Conservation (phyloP, 495 filamentous ascomycete genomes). For the Penicillium psychrofluorescens region DNA sequence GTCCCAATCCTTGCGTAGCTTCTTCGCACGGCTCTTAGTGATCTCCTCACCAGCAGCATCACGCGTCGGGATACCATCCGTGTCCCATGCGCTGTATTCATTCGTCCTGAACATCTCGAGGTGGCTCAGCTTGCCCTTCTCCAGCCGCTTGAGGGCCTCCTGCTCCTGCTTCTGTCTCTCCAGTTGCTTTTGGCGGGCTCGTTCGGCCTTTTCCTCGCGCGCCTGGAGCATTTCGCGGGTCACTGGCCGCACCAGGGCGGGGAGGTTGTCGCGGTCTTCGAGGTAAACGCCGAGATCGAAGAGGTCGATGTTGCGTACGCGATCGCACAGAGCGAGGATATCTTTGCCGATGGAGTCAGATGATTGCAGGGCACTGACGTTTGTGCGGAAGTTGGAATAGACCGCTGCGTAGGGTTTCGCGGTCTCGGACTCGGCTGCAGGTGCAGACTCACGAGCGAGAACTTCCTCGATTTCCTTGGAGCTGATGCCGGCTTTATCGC, state of each 20-base stretch:
- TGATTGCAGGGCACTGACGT: constrained; percentile 37
- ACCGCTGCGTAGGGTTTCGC: constrained; percentile 32
- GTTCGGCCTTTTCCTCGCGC: constrained; percentile 57
- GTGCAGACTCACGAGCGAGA: constrained; percentile 11
- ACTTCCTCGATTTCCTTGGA: constrained; percentile 25
- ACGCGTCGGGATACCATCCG: constrained; percentile 73
- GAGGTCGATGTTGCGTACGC: constrained; percentile 71
- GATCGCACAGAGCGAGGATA: constrained; percentile 65
- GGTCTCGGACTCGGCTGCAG: constrained; percentile 18
- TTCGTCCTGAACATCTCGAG: constrained; percentile 66
- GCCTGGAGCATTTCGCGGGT: constrained; percentile 64
- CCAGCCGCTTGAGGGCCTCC: constrained; percentile 49
- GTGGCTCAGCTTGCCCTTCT: constrained; percentile 65
- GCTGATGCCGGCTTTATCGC: constrained; percentile 26
- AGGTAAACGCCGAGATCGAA: constrained; percentile 77
- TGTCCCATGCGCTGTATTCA: constrained; percentile 79
- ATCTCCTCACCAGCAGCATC: constrained; percentile 71
- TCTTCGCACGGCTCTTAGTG: constrained; percentile 73
- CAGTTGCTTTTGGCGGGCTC: constrained; percentile 46
- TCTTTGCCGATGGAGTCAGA: constrained; percentile 45
- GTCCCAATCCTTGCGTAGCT: constrained; percentile 87
- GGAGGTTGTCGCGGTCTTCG: constrained; percentile 69
- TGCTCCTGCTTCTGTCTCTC: constrained; percentile 51
- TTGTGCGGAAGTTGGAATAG: constrained; percentile 29
- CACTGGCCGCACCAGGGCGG: constrained; percentile 79